Conservation (phyloP, 257 asterid species). For the Fraxinus excelsior region DNA sequence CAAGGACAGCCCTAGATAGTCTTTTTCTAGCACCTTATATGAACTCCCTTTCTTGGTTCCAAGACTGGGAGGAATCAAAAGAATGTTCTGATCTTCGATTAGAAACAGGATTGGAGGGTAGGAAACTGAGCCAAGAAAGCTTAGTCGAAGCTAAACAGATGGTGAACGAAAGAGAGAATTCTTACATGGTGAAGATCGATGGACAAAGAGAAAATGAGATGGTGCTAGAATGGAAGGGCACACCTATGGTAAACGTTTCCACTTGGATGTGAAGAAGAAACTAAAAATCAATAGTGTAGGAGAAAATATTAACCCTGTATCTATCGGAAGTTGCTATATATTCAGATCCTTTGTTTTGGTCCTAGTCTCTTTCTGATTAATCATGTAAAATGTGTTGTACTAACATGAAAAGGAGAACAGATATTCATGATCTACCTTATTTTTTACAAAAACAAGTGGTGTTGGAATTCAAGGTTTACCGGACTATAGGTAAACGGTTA, state of each 20-base stretch:
- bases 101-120: conserved; percentile 26
- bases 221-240: conserved; percentile 66
- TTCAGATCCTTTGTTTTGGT: not conserved
- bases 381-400: not conserved
- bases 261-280: conserved; percentile 51
- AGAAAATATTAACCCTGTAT: not conserved
- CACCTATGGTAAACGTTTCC: conserved; percentile 62
- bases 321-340: not conserved
- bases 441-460: not conserved
- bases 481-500: not conserved
- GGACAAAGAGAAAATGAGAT: conserved; percentile 46
- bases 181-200: conserved; percentile 38
- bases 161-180: conserved; percentile 46
- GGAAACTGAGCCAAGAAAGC: conserved; percentile 49
- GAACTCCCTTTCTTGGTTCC: conserved; percentile 52
- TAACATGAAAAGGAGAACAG: conserved; percentile 2
- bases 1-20: conserved; percentile 65
- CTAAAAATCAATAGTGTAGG: conserved; percentile 9
- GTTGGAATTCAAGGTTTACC: not conserved
- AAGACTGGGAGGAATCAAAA: conserved; percentile 48
- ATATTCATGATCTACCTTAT: not conserved
- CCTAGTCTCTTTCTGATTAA: not conserved
- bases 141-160: conserved; percentile 57
- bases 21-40: conserved; percentile 61
- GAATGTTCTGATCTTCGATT: not conserved